Evolutionary conservation across 2,329 filamentous ascomycete species (phyloP), one percentile per base, ranked within the genome.

Genomic region (Trichoderma sp.): DNA sequence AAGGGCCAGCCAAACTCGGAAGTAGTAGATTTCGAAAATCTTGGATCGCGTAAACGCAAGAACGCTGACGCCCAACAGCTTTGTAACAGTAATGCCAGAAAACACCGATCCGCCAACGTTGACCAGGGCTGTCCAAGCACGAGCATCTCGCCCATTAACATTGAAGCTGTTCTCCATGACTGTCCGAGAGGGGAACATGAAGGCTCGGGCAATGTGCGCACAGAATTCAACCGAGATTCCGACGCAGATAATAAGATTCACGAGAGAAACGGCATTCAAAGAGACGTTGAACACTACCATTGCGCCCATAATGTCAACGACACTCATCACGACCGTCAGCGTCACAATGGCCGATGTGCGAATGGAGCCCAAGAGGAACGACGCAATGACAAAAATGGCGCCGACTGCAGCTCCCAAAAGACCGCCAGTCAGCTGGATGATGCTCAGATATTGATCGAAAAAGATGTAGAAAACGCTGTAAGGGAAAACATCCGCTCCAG

Each of bases 1-100:
- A 65, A 99, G 86, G 7, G 94, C 91, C 19, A 97, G 83, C 95
- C 95, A 99, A 52, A 99, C 92, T 52, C 95, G 87, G 85, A 99
- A 99, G 80, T 99, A 99, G 81, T 99, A 99, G 68, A 99, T 93
- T 82, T 99, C 96, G 74, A 99, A 99, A 76, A 99, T 99, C 87
- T 98, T 99, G 78, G 92, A 97, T 61, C 92, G 84, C 8, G 95
- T 99, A 75, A 97, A 99, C 0, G 95, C 95, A 22, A 99, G 83
- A 39, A 99, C 95, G 54, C 86, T 90, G 0, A 99, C 94, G 4
- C 95, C 95, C 2, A 99, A 83, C 1, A 99, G 85, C 80, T 99
- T 99, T 2, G 95, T 99, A 63, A 99, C 84, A 0, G 94, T 98
- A 77, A 99, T 99, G 2, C 95, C 95, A 35, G 92, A 96, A 75